Percentiles rank a stretch among this genome's conserved stretches.
Evolutionary conservation across 139 green algal species (phyloP).

Genomic region (Picochlorum sp.): DNA sequence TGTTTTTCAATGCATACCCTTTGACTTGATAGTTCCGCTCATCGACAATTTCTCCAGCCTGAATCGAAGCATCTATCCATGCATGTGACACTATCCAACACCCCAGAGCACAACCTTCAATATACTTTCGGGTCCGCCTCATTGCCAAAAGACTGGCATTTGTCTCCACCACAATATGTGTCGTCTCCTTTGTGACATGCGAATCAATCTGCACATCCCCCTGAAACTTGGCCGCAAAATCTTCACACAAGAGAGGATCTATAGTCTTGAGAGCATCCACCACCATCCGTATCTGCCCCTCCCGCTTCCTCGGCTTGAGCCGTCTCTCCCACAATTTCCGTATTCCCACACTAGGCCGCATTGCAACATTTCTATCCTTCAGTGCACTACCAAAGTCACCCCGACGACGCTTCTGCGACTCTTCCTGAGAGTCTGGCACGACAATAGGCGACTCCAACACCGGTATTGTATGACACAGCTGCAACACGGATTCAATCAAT

Average conservation of each 20-base stretch:
- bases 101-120: conserved; percentile 25
- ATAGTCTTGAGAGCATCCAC: neutral
- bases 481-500: conserved; percentile 15
- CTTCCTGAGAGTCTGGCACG: neutral
- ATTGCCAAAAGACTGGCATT: conserved; percentile 9
- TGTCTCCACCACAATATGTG: conserved; percentile 18
- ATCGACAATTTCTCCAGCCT: conserved; percentile 12
- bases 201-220: too few relatives aligned
- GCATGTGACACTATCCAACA: conserved; percentile 28
- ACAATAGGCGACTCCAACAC: neutral
- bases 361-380: conserved; percentile 2
- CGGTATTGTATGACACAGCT: conserved; percentile 19
- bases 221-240: too few relatives aligned
- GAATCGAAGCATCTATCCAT: conserved; percentile 31
- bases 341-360: neutral
- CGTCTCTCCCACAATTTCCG: neutral
- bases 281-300: neutral
- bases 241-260: too few relatives aligned
- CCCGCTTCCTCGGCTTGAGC: conserved; percentile 4
- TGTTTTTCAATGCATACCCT: conserved; percentile 12
- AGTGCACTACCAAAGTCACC: neutral
- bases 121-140: conserved; percentile 21
- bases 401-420: neutral
- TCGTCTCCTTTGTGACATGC: conserved; percentile 9
- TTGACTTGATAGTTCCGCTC: conserved; percentile 26